A percentile compares a stretch with the other conserved stretches of the same genome.
These are phyloP conservation scores for Zygoascus sp. DNA, from an alignment of 1,139 yeast genomes.

Conservation along the genomic window DNA sequence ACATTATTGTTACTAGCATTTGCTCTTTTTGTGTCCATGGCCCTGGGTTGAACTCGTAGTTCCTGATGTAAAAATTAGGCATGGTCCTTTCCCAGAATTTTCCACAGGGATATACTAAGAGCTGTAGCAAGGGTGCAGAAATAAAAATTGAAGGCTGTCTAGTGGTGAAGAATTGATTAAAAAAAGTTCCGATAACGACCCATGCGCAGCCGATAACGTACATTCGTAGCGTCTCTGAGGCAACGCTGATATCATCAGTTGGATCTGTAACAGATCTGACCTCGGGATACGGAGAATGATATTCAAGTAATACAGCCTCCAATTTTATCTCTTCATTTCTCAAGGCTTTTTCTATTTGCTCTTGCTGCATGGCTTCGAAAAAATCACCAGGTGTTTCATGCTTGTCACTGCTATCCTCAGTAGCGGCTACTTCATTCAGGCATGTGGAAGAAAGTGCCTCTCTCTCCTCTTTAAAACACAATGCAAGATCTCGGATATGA, in stretches of 20 bases:
- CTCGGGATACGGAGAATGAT: conserved; percentile 49
- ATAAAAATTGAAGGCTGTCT: conserved; percentile 50
- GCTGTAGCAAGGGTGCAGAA: conserved; percentile 48
- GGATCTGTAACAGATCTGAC: conserved; percentile 47
- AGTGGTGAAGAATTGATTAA: conserved; percentile 54
- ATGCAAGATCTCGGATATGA: conserved; percentile 28
- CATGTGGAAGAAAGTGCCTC: neutral
- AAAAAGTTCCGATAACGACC: conserved; percentile 51
- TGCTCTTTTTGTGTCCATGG: conserved; percentile 69
- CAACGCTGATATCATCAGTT: conserved; percentile 39
- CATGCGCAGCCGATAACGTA: conserved; percentile 53
- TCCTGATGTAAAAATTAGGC: neutral
- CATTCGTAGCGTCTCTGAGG: conserved; percentile 54
- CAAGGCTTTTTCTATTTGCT: neutral
- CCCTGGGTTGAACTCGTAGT: conserved; percentile 55
- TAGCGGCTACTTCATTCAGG: neutral
- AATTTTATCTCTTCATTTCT: conserved; percentile 6
- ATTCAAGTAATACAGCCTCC: conserved; percentile 41
- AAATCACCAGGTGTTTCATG: neutral
- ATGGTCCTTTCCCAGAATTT: conserved; percentile 33
- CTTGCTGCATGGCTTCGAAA: neutral
- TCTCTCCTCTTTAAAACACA: neutral
- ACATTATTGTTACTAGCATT: conserved; percentile 42
- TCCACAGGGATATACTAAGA: conserved; percentile 53
- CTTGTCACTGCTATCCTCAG: neutral